Percentiles rank a stretch among this genome's conserved stretches.
Conservation (phyloP, 441 rosid genomes). For the Aquilaria agallochum region DNA sequence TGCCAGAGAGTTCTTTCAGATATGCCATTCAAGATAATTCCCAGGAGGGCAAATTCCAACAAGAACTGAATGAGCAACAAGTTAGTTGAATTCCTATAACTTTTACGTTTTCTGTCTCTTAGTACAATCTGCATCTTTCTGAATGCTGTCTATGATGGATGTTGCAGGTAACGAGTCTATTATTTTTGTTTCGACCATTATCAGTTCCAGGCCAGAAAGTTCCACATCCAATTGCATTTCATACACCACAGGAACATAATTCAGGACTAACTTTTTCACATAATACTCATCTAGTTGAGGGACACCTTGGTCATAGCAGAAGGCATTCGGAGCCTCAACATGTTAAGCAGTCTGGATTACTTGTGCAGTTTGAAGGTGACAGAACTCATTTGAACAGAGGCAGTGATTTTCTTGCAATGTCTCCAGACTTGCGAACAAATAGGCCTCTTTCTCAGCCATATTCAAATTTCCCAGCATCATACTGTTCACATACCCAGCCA, state of each 20-base stretch:
- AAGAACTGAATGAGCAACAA: slow-evolving; percentile 43
- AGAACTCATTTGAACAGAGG: slow-evolving; percentile 9
- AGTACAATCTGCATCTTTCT: slow-evolving; percentile 2
- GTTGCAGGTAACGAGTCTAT: slow-evolving; percentile 39
- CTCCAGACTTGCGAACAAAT: slow-evolving; percentile 3
- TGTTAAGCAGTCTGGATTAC: slow-evolving; percentile 11
- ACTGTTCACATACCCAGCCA: background rate
- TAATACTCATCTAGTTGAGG: slow-evolving; percentile 21
- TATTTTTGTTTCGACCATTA: slow-evolving; percentile 40
- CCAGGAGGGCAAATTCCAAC: slow-evolving; percentile 41
- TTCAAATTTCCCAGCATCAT: background rate
- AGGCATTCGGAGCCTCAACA: slow-evolving; percentile 26
- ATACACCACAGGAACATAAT: slow-evolving; percentile 15
- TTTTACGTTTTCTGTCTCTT: background rate
- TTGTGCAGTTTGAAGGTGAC: slow-evolving; percentile 19
- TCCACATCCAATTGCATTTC: slow-evolving; percentile 17
- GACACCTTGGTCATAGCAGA: slow-evolving; percentile 23
- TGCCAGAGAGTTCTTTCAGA: slow-evolving; percentile 42
- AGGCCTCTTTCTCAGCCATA: slow-evolving; percentile 8
- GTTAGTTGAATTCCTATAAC: slow-evolving; percentile 23
- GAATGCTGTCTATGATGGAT: background rate
- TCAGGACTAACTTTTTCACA: slow-evolving; percentile 22
- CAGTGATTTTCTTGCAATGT: slow-evolving; percentile 5
- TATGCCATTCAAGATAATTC: slow-evolving; percentile 38
- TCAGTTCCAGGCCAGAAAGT: slow-evolving; percentile 19